Base-by-base conservation (phyloP, 2,329 filamentous ascomycete genomes). In the Diaporthe batatas region DNA sequence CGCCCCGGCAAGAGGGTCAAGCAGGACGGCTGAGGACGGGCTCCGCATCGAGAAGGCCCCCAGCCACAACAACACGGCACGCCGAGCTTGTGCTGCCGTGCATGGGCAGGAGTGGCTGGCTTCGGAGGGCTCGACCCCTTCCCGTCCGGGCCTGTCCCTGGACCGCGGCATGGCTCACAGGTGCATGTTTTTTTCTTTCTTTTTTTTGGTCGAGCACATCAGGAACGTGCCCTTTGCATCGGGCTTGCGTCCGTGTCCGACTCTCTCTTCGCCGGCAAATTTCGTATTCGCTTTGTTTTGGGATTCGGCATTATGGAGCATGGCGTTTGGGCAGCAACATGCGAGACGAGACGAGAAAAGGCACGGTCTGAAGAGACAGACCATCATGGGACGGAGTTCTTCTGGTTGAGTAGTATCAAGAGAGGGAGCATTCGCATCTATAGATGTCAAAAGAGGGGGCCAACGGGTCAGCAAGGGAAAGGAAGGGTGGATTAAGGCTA, bases 1-100 rank as follows among this genome's bases (percentile, higher is more conserved):
- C 83, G 91, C 47, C 89, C 90, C 0, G 83, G 84, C 5, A 93
- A 93, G 83, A 84, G 91, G 73, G 76, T 91, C 25, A 93, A 92
- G 80, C 59, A 65, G 59, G 91, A 92, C 64, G 81, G 51, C 1
- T 80, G 68, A 59, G 42, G 14, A 47, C 12, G 14, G 21, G 29
- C 39, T n/a, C 53, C n/a, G 44, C 42, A 18, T n/a, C 18, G n/a
- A 18, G 42, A 6, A 6, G 16, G 42, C n/a, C 6, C 6, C 6
- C 5, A 18, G 23, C 14, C 11, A 7, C n/a, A 14, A 32, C 3
- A 16, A 29, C 32, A 55, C 25, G 53, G 25, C 53, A 14, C 29
- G 21, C 14, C 47, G 25, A 8, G n/a, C 53, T 32, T 57, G 23
- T 69, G 39, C 67, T 32, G 49, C 6, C 42, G 34, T 42, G 34